A percentile compares a stretch with the other conserved stretches of the same genome.
These are phyloP conservation scores for Ceratocystis albifundus DNA, from an alignment of 2,329 filamentous ascomycete genomes.

Conservation along the genomic window DNA sequence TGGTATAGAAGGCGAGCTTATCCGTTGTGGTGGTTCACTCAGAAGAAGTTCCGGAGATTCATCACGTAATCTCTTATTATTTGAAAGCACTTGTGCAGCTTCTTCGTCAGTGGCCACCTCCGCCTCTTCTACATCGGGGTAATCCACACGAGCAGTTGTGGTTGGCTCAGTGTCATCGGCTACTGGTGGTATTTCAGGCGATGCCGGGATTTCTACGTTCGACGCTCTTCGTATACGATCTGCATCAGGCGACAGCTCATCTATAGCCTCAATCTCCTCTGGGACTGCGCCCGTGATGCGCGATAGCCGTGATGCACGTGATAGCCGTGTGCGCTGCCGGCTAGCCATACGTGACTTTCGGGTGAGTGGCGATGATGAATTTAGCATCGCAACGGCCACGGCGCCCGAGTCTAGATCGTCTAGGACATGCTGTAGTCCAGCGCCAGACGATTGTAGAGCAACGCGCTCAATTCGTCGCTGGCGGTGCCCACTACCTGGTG, in stretches of 20 bases:
- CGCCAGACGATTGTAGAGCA: slow-evolving; percentile 33
- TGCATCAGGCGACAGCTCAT: slow-evolving; percentile 31
- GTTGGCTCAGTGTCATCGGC: slow-evolving; percentile 24
- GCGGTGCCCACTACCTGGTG: slow-evolving; percentile 44
- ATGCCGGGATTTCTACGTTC: slow-evolving; percentile 24
- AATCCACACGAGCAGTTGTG: slow-evolving; percentile 25
- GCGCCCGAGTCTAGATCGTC: slow-evolving; percentile 27
- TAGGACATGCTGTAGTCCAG: slow-evolving; percentile 35
- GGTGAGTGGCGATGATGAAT: slow-evolving; percentile 34
- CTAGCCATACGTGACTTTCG: slow-evolving; percentile 30
- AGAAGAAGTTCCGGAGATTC: slow-evolving; percentile 12
- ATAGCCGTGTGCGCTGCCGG: slow-evolving; percentile 10
- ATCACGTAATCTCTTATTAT: slow-evolving; percentile 29
- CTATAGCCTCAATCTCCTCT: slow-evolving; percentile 24
- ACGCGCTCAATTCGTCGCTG: slow-evolving; percentile 32
- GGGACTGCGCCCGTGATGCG: not conserved
- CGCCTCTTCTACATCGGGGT: slow-evolving; percentile 30
- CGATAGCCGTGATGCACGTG: slow-evolving; percentile 16
- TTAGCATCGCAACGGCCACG: slow-evolving; percentile 26
- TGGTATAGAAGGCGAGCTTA: not conserved
- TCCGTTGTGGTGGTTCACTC: slow-evolving; percentile 11
- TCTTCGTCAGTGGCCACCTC: slow-evolving; percentile 36
- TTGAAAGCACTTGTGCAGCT: slow-evolving; percentile 27
- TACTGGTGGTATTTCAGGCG: slow-evolving; percentile 15
- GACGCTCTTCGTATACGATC: not conserved